These are phyloP conservation scores for Coemansia asiatica DNA, from an alignment of 192 early-diverging fungal genomes.

Conservation along the genomic window DNA sequence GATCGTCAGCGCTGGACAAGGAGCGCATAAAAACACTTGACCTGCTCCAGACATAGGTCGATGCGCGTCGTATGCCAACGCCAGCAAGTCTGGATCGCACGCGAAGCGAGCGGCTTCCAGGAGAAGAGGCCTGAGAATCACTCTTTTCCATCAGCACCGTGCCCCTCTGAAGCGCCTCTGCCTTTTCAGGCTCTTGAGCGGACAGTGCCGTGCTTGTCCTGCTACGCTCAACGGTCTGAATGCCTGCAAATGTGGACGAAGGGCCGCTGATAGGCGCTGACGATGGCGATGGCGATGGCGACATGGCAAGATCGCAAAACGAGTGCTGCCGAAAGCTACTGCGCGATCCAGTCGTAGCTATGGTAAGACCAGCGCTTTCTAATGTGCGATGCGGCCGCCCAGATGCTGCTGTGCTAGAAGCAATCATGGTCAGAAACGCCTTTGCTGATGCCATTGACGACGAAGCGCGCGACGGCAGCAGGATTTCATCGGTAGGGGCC, in stretches of 20 bases:
- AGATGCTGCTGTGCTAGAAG: constrained; percentile 5
- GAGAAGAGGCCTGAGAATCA: constrained; percentile 11
- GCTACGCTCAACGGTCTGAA: background rate
- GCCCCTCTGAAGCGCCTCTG: background rate
- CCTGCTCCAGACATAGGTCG: constrained; percentile 50
- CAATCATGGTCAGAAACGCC: constrained; percentile 48
- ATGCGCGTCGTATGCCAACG: constrained; percentile 47
- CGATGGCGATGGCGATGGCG: constrained; percentile 5
- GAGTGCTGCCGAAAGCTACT: constrained; percentile 3
- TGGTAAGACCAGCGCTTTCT: constrained; percentile 1
- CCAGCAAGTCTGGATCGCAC: constrained; percentile 40
- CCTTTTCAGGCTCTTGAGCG: background rate
- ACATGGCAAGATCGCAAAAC: background rate
- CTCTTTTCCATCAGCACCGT: background rate
- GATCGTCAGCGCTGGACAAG: constrained; percentile 45
- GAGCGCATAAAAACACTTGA: constrained; percentile 51
- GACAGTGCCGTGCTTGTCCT: background rate
- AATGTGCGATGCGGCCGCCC: background rate
- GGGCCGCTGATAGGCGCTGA: background rate
- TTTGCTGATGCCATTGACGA: constrained; percentile 47
- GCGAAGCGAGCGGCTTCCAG: constrained; percentile 36
- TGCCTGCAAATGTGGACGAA: background rate
- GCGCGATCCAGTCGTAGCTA: background rate
- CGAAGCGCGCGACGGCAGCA: constrained; percentile 23
- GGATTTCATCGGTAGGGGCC: background rate